Evolutionary conservation across 2,329 filamentous ascomycete species (phyloP), one percentile per base, ranked within the genome.

Genomic region (Pseudogymnoascus verrucosus): DNA sequence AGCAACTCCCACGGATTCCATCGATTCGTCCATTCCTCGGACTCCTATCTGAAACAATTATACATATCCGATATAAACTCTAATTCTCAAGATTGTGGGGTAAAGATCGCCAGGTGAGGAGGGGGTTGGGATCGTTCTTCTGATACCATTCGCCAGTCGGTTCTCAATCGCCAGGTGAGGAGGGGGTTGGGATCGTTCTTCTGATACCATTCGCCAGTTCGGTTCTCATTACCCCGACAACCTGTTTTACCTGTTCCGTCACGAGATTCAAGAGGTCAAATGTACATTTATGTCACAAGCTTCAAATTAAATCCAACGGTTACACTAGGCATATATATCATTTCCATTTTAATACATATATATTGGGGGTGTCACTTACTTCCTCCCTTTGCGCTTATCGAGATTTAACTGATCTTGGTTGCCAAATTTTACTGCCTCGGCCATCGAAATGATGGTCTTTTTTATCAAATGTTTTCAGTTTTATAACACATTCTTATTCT

Each of bases 161-260:
- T 14, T n/a, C n/a, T n/a, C n/a, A n/a, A 57, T 57, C 51, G 51
- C 28, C 51, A 57, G 8, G 28, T 36, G 51, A 57, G 26, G 28
- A 36, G 28, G 51, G 44, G 51, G 44, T 57, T 57, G 51, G 51
- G n/a, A 4, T 57, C 28, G 14, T 54, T 16, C 26, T 57, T 34
- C 51, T 57, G 28, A 57, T 36, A 57, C 51, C 51, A 57, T 57
- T 57, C 51, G 51, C 28, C 28, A 21, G 28, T 57, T n/a, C n/a
- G n/a, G n/a, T n/a, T 57, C 28, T 57, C 51, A 57, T 57, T 57
- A 57, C 51, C 51, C 51, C 51, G 28, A 36, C 51, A 57, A 57
- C 51, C 28, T 57, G 51, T 57, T 57, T 36, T 57, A 16, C 28
- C 28, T n/a, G 21, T 57, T 57, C 28, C 51, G 51, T 57, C 51